phyloP scores from a whole-genome alignment of 441 rosid species.

The Erysimum cheiri region DNA sequence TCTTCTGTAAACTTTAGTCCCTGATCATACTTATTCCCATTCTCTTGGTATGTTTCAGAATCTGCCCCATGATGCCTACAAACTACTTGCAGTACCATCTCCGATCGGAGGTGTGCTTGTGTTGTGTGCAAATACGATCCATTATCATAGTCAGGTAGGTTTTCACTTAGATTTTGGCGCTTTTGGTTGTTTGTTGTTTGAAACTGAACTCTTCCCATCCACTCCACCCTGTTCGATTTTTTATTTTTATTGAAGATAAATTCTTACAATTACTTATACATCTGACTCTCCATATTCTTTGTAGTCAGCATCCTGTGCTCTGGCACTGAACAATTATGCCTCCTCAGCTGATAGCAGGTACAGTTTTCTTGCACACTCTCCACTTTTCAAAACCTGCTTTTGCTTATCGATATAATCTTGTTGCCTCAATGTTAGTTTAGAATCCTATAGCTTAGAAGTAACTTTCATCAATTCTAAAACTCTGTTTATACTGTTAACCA shows the following conservation, averaged over 20 bases:
- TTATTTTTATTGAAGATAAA: conserved; percentile 10
- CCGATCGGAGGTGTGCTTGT: conserved; percentile 99
- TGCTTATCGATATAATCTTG: conserved; percentile 20
- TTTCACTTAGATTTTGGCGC: conserved; percentile 21
- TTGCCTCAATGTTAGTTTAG: conserved; percentile 23
- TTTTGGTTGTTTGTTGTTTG: conserved; percentile 31
- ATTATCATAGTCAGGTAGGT: conserved; percentile 95
- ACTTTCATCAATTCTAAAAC: conserved; percentile 11
- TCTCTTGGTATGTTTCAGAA: conserved; percentile 59
- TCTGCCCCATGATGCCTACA: conserved; percentile 96
- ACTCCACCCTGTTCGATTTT: conserved; percentile 33
- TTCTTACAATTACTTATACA: conserved; percentile 11
- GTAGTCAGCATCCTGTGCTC: conserved; percentile 92
- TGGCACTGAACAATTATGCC: conserved; percentile 90
- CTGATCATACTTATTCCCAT: conserved; percentile 29
- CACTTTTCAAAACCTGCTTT: conserved; percentile 19
- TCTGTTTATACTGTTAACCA: conserved; percentile 31
- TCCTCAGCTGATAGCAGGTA: conserved; percentile 86
- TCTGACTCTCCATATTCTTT: conserved; percentile 45
- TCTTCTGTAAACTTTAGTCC: conserved; percentile 29
- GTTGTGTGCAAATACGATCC: conserved; percentile 82
- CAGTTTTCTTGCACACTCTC: conserved; percentile 37
- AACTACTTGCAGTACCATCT: conserved; percentile 96
- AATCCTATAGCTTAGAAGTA: conserved; percentile 21
- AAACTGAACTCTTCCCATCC: conserved; percentile 25